Evolutionary conservation across 2,329 filamentous ascomycete genomes (phyloP).

Genomic region (Claviceps purpurea): DNA sequence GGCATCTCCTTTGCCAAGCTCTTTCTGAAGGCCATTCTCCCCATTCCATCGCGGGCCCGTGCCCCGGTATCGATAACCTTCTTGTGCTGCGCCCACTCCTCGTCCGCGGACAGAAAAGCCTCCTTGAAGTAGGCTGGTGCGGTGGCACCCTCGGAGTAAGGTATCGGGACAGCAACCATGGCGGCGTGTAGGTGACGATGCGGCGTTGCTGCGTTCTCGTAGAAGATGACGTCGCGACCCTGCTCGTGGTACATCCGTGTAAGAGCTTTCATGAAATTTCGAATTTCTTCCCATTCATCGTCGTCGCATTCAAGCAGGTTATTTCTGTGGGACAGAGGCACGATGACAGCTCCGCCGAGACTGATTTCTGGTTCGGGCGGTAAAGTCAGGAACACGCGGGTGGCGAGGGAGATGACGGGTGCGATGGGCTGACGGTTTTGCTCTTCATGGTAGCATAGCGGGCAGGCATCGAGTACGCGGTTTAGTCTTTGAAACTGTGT

Average conservation of each 20-base stretch:
- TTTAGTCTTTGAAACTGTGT: slow-evolving; percentile 83
- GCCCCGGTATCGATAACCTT: slow-evolving; percentile 84
- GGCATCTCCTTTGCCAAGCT: slow-evolving; percentile 90
- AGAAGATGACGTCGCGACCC: slow-evolving; percentile 86
- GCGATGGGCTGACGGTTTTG: slow-evolving; percentile 59
- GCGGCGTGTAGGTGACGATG: slow-evolving; percentile 71
- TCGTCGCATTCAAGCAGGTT: slow-evolving; percentile 98
- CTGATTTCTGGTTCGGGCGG: slow-evolving; percentile 81
- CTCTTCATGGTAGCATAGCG: slow-evolving; percentile 87
- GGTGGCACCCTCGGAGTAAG: slow-evolving; percentile 80
- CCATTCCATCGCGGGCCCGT: slow-evolving; percentile 46
- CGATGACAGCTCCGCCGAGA: slow-evolving; percentile 73
- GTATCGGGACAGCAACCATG: slow-evolving; percentile 74
- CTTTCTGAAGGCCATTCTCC: slow-evolving; percentile 68
- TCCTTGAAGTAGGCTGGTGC: slow-evolving; percentile 93
- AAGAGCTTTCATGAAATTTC: slow-evolving; percentile 97
- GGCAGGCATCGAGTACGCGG: slow-evolving; percentile 71
- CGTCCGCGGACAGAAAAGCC: slow-evolving; percentile 74
- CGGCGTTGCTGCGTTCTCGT: slow-evolving; percentile 85
- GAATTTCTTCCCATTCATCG: slow-evolving; percentile 97
- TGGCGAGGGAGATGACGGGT: slow-evolving; percentile 74
- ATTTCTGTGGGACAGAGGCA: slow-evolving; percentile 70
- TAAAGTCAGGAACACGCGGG: slow-evolving; percentile 75
- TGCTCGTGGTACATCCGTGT: slow-evolving; percentile 91
- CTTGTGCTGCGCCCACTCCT: slow-evolving; percentile 91